These are phyloP conservation scores for Plasmodium ovale DNA, from an alignment of 169 alveolate species.

Conservation along the genomic window DNA sequence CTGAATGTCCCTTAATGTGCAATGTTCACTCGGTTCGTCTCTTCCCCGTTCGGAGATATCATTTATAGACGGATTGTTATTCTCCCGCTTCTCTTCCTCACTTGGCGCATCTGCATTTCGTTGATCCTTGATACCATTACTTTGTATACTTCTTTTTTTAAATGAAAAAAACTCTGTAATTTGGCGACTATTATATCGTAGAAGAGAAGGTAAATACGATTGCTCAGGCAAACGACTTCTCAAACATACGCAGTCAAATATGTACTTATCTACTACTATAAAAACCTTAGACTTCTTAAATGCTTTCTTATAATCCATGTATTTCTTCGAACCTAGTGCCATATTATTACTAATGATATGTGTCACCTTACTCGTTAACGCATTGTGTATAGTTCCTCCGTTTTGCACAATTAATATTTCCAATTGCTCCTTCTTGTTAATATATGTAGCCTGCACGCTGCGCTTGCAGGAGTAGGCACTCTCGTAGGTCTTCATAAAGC, in stretches of 20 bases:
- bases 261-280: slow-evolving; percentile 48
- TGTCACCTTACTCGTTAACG: slow-evolving; percentile 50
- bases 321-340: slow-evolving; percentile 70
- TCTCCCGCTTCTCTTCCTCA: not conserved
- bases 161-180: slow-evolving; percentile 67
- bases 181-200: slow-evolving; percentile 40
- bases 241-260: slow-evolving; percentile 46
- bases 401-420: slow-evolving; percentile 70
- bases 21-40: not conserved
- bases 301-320: slow-evolving; percentile 55
- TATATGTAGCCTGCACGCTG: slow-evolving; percentile 29
- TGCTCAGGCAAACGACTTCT: slow-evolving; percentile 49
- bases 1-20: not conserved
- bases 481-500: slow-evolving; percentile 10
- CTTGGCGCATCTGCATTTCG: not conserved
- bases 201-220: slow-evolving; percentile 23
- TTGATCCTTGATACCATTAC: no score
- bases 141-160: not conserved
- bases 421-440: slow-evolving; percentile 60
- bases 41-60: no score
- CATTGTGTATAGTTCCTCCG: slow-evolving; percentile 67
- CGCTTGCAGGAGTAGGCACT: not conserved
- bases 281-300: slow-evolving; percentile 45
- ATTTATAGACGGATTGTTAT: no score
- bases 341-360: slow-evolving; percentile 72